Evolutionary conservation across 208 protist genomes (phyloP).

Genomic region (Acanthamoeba sp.): DNA sequence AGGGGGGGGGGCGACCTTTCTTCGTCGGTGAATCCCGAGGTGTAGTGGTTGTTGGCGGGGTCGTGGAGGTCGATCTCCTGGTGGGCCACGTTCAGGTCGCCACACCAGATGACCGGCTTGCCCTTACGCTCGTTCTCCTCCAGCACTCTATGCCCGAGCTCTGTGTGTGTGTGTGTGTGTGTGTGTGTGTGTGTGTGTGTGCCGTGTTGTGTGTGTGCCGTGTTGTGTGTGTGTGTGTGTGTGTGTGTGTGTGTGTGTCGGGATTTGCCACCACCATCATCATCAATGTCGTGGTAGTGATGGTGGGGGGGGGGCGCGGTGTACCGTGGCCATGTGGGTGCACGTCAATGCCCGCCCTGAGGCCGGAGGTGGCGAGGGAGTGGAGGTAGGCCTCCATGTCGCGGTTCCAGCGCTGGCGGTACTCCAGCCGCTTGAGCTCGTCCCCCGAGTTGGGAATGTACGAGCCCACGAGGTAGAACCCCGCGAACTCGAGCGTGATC

Average conservation of each 20-base stretch:
- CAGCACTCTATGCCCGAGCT: neutral
- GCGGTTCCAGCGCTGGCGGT: conserved; percentile 92
- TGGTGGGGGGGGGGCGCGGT: neutral
- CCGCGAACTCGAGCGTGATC: conserved; percentile 91
- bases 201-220: neutral
- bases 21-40: conserved; percentile 94
- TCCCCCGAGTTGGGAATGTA: conserved; percentile 96
- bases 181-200: too few relatives aligned
- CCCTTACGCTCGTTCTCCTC: conserved; percentile 47
- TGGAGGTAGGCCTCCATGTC: conserved; percentile 81
- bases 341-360: neutral
- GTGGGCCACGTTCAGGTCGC: conserved; percentile 95
- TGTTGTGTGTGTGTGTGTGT: too few relatives aligned
- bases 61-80: conserved; percentile 92
- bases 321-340: neutral
- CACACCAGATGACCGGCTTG: conserved; percentile 92
- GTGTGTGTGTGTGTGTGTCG: too few relatives aligned
- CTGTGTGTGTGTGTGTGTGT: neutral
- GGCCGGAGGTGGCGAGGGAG: conserved; percentile 72
- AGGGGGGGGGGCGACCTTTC: conserved; percentile 87
- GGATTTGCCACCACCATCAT: too few relatives aligned
- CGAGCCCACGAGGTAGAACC: conserved; percentile 92
- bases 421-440: conserved; percentile 92
- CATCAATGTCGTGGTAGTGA: neutral
- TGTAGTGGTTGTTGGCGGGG: conserved; percentile 94